Evolutionary conservation across 2,329 filamentous ascomycete species (phyloP).

Genomic region (Cladosporium phlei): DNA sequence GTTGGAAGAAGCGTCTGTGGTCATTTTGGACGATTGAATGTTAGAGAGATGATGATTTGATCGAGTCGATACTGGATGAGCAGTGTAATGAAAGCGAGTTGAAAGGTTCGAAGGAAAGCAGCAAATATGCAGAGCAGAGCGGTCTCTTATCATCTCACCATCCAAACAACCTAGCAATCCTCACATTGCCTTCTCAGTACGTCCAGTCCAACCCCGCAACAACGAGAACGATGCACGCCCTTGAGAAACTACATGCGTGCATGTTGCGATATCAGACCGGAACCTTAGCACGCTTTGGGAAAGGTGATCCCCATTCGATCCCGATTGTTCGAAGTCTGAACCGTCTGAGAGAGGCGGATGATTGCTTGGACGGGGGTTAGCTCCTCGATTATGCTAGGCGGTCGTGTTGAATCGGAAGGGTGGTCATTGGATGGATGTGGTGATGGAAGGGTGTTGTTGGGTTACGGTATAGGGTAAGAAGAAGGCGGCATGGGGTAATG

Average conservation of each 20-base stretch:
- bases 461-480: conserved; percentile 8
- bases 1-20: conserved; percentile 2
- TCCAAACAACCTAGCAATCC: background rate
- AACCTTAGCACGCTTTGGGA: conserved; percentile 11
- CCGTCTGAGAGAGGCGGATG: background rate
- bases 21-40: conserved; percentile 2
- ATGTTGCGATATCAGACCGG: conserved; percentile 2
- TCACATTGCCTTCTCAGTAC: conserved; percentile 1
- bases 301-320: conserved; percentile 13
- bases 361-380: no score
- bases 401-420: background rate
- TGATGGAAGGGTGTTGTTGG: background rate
- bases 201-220: background rate
- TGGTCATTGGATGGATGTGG: background rate
- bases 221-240: background rate
- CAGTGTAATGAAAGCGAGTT: background rate
- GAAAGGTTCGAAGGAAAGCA: background rate
- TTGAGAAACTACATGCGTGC: conserved; percentile 4
- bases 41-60: background rate
- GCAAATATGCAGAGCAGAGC: background rate
- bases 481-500: conserved; percentile 8
- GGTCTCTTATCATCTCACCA: background rate
- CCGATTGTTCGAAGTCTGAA: background rate
- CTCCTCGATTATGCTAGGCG: background rate
- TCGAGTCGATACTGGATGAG: background rate